Evolutionary conservation across 345 rosid species (phyloP).

Genomic region (Hibiscus syriacus): DNA sequence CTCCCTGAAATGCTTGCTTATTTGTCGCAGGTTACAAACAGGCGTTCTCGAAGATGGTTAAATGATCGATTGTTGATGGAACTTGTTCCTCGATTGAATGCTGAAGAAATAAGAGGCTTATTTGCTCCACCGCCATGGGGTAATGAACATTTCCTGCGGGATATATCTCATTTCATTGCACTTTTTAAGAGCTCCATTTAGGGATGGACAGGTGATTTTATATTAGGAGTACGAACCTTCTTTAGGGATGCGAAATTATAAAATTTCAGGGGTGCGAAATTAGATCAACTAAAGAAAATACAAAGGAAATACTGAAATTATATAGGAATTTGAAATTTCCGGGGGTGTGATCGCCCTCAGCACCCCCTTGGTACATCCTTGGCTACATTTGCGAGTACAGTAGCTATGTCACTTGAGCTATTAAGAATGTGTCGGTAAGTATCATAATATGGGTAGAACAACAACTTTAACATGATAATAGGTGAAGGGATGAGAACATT

Average conservation of each 20-base stretch:
- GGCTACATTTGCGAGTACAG: background rate
- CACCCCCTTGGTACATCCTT: too few species aligned
- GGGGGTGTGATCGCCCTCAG: too few species aligned
- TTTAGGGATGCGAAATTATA: too few species aligned
- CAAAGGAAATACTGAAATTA: too few species aligned
- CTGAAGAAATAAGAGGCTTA: conserved; percentile 80
- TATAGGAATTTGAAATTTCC: too few species aligned
- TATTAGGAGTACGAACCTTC: too few species aligned
- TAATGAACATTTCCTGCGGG: conserved; percentile 19
- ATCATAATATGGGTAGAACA: background rate
- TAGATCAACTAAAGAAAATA: too few species aligned
- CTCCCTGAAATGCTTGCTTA: background rate
- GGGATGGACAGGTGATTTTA: too few species aligned
- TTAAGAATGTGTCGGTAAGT: background rate
- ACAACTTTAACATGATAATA: background rate
- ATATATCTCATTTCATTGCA: background rate
- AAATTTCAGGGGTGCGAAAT: too few species aligned
- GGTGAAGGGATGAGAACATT: background rate
- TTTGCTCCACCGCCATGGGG: conserved; percentile 99
- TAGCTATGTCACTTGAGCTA: background rate
- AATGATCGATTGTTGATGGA: conserved; percentile 93
- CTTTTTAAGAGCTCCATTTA: too few species aligned
- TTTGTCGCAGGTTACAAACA: conserved; percentile 60
- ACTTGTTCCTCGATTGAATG: conserved; percentile 91
- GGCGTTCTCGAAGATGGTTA: conserved; percentile 80